Evolutionary conservation across 2,329 filamentous ascomycete species (phyloP).

Genomic region (Ophiostoma australiae): DNA sequence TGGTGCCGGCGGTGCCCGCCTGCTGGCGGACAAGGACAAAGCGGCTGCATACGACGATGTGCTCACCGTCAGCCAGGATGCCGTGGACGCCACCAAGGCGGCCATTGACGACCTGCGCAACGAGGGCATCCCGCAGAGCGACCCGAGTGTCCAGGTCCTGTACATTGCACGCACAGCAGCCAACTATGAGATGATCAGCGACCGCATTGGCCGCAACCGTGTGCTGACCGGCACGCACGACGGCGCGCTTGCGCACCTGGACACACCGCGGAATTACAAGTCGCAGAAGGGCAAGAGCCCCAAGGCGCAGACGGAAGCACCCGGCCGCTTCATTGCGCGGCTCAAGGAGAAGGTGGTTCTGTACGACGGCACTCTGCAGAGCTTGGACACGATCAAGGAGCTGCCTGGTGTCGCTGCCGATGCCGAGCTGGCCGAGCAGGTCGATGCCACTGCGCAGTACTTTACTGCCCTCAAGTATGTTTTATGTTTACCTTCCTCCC

Average conservation of each 20-base stretch:
- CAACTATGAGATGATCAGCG: conserved; percentile 89
- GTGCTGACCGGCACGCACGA: conserved; percentile 80
- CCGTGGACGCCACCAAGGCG: conserved; percentile 85
- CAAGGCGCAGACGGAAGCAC: conserved; percentile 55
- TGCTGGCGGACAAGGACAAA: conserved; percentile 57
- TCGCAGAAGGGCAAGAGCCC: conserved; percentile 13
- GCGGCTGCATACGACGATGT: conserved; percentile 88
- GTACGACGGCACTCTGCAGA: conserved; percentile 87
- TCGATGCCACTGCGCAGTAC: conserved; percentile 75
- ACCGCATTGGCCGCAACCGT: conserved; percentile 89
- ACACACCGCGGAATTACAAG: conserved; percentile 36
- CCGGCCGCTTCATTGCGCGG: conserved; percentile 69
- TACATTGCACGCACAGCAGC: conserved; percentile 90
- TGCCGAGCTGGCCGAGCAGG: conserved; percentile 64
- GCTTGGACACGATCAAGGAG: conserved; percentile 82
- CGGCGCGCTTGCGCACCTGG: conserved; percentile 57
- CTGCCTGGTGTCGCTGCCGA: conserved; percentile 87
- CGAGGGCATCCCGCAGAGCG: conserved; percentile 78
- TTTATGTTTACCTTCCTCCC: background rate
- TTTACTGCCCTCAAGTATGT: conserved; percentile 65
- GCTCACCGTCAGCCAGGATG: conserved; percentile 85
- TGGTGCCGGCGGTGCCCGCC: conserved; percentile 40
- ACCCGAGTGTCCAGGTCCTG: conserved; percentile 82
- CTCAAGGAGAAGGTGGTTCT: conserved; percentile 82
- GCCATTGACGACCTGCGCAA: conserved; percentile 84